Evolutionary conservation across 345 rosid species (phyloP).

Genomic region (Clausena lansium): DNA sequence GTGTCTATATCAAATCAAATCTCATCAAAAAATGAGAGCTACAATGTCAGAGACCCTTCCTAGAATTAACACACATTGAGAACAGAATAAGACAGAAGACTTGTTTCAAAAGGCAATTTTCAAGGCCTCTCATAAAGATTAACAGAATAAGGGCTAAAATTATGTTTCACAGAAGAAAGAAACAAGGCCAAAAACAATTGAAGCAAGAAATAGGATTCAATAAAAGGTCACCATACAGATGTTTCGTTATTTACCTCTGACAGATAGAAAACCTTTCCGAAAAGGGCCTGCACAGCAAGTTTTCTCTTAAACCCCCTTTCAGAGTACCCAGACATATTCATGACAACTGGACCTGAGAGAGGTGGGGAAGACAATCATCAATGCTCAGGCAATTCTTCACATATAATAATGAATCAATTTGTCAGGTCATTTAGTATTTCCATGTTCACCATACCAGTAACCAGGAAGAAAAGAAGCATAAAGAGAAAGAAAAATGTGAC

Average conservation of each 20-base stretch:
- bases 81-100: neutral
- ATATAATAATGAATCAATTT: neutral
- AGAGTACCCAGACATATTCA: slow-evolving; percentile 77
- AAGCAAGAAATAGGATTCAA: slow-evolving; percentile 1
- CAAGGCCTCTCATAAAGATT: neutral
- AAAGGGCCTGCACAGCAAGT: slow-evolving; percentile 85
- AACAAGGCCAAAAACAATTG: neutral
- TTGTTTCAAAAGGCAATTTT: neutral
- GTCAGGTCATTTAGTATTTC: neutral
- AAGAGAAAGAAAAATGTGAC: neutral
- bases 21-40: too few relatives aligned
- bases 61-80: neutral
- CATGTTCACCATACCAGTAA: neutral
- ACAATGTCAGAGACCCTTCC: neutral
- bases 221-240: neutral
- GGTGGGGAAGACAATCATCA: neutral
- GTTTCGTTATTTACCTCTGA: slow-evolving; percentile 58
- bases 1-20: too few relatives aligned
- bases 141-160: neutral
- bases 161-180: neutral
- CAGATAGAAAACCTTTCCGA: slow-evolving; percentile 85
- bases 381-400: neutral
- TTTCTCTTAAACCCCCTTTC: slow-evolving; percentile 91
- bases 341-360: slow-evolving; percentile 81
- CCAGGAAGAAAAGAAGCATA: too few relatives aligned